Conservation (phyloP, 2,329 filamentous ascomycete genomes). For the Ustulina deusta region DNA sequence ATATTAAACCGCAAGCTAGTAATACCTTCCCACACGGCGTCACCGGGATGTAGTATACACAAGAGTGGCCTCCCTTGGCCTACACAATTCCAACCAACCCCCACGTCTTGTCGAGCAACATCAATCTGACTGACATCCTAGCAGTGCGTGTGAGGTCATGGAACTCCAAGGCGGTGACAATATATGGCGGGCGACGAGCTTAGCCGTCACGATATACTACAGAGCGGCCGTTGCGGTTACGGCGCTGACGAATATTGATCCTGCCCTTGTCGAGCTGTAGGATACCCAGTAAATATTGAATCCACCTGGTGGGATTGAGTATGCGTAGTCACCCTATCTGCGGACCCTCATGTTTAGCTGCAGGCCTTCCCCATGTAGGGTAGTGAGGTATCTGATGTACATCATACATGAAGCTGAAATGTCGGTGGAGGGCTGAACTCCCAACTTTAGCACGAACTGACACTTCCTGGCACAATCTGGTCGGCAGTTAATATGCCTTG, state of each 20-base stretch:
- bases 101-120: constrained; percentile 7
- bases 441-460: neutral
- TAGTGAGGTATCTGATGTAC: neutral
- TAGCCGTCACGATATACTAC: constrained; percentile 12
- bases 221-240: constrained; percentile 9
- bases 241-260: constrained; percentile 16
- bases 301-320: neutral
- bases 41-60: neutral
- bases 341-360: constrained; percentile 21
- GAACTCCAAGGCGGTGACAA: neutral
- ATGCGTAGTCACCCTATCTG: constrained; percentile 21
- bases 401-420: constrained; percentile 12
- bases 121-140: constrained; percentile 14
- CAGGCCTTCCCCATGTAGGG: constrained; percentile 7
- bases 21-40: too few relatives aligned
- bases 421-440: constrained; percentile 12
- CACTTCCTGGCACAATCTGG: neutral
- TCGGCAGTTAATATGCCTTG: neutral
- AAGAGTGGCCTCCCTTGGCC: neutral
- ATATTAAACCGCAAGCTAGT: neutral
- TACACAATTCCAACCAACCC: constrained; percentile 11
- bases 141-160: neutral
- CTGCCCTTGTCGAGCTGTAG: constrained; percentile 27
- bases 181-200: constrained; percentile 11
- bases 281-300: neutral